Evolutionary conservation across 495 filamentous ascomycete species (phyloP), one percentile per base, ranked within the genome.

Genomic region (Stereocaulon alpinum): DNA sequence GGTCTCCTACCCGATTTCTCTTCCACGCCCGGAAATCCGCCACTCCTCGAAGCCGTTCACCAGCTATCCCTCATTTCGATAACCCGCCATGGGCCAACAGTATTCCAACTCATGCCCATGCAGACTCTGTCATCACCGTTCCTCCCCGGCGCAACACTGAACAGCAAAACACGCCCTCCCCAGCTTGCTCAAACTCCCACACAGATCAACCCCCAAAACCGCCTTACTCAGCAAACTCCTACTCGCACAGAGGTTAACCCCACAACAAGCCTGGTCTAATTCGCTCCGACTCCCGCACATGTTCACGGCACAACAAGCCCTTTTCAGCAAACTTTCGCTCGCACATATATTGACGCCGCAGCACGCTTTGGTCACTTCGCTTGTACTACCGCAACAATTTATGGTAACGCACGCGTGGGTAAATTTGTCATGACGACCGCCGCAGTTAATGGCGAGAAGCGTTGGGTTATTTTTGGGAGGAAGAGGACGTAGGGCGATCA

Each of bases 161-260:
- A 50, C 30, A 50, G 47, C 47, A n/a, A 24, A 30, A 30, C 47
- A 50, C 27, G 47, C 47, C 47, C 30, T 50, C n/a, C 47, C 47
- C 47, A 50, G 24, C 24, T 15, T 17, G 30, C 47, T 50, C 47
- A 24, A 50, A 50, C 47, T 30, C 15, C 24, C 47, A 50, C 47
- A 50, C 18, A 50, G n/a, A 50, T 50, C 47, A 24, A 50, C 30
- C 22, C 47, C 47, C 47, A 50, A 17, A 30, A 22, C 27, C 2
- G 47, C 47, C 30, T 32, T 50, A n/a, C 24, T 30, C n/a, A 50
- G 47, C 27, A 30, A 17, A 50, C 47, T 50, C 24, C 47, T 24
- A 18, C 47, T 30, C 24, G 0, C 47, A 15, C 47, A 50, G 20
- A 50, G 2, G 17, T 50, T 50, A 30, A 50, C 24, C 30, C 47